Base-by-base conservation (phyloP, 768 basidiomycete species). In the Cyclocybe cylindracea region DNA sequence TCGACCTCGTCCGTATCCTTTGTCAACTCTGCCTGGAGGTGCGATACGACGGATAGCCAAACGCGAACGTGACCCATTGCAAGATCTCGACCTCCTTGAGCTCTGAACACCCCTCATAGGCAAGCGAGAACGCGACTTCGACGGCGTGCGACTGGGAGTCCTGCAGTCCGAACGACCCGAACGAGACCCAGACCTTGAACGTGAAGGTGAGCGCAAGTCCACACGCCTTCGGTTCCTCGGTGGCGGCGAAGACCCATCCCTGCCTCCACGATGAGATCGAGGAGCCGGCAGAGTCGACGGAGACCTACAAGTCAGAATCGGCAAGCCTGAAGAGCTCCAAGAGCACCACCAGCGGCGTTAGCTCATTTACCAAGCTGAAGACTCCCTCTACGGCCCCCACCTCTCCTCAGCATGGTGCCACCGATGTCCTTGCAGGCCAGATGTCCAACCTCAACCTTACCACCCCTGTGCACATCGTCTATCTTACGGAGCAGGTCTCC, bases 401-500 rank as follows among this genome's bases (percentile, higher is more conserved):
- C 1, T 83, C 83, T 0, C 76, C 78, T 2, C 76, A 76, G 34
- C 70, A 68, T 10, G 68, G 69, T 13, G 57, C 62, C 16, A 74
- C 78, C 49, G 70, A 74, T 24, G 76, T 76, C 56, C 60, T 79
- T 48, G 73, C 77, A 37, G 85, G 80, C 5, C 76, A 76, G 51
- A 76, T 85, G 61, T 88, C 87, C 13, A 82, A 74, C 48, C 79
- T 88, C 40, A 84, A 76, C 60, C 76, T 91, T 39, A 33, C 54
- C 24, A 51, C 24, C 18, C 72, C 74, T 44, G 67, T 84, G 10
- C 87, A 92, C 33, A 82, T 95, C 39, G 80, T 84, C 5, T 96
- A 83, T 67, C 70, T 95, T 42, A 96, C 94, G 10, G 95, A 97
- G 67, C 95, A 97, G 69, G 86, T 98, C 42, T 97, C 91, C 2